phyloP scores from a whole-genome alignment of 441 rosid genomes.

The Populus tomentosa region DNA sequence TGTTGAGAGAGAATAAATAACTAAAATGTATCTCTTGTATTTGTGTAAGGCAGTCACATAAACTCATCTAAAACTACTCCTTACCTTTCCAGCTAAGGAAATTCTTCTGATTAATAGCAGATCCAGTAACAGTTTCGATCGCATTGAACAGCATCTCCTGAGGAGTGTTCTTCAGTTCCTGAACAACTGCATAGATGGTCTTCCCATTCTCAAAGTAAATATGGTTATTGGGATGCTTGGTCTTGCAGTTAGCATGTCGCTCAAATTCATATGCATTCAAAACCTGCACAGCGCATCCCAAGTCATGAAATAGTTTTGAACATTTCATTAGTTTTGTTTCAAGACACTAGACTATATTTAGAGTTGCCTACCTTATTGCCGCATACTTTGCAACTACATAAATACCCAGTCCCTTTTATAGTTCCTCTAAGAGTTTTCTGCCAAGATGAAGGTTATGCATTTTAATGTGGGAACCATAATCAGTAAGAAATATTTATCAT shows the following conservation, averaged over 20 bases:
- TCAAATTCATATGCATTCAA: constrained; percentile 80
- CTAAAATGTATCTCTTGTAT: not conserved
- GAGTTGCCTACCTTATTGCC: constrained; percentile 52
- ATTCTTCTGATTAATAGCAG: constrained; percentile 63
- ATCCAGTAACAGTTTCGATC: constrained; percentile 59
- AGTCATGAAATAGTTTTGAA: constrained; percentile 1
- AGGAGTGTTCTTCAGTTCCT: constrained; percentile 69
- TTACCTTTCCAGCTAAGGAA: constrained; percentile 73
- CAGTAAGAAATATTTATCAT: constrained; percentile 24
- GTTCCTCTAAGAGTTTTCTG: constrained; percentile 28
- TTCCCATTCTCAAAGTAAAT: constrained; percentile 79
- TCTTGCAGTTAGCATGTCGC: constrained; percentile 79
- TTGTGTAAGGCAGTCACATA: not conserved
- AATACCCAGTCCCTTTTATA: constrained; percentile 72
- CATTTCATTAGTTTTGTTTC: constrained; percentile 6
- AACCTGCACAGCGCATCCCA: constrained; percentile 26
- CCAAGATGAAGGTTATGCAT: not conserved
- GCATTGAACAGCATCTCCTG: constrained; percentile 56
- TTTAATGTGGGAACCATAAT: not conserved
- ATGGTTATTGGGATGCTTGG: constrained; percentile 81
- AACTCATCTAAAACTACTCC: not conserved
- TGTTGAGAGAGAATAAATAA: not conserved
- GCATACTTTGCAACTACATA: constrained; percentile 62
- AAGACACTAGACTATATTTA: not conserved
- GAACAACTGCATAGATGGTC: constrained; percentile 73